Percentiles rank a stretch among this genome's conserved stretches.
phyloP scores from a whole-genome alignment of 2,329 filamentous ascomycete genomes.

The Sporothrix variecibatus region DNA sequence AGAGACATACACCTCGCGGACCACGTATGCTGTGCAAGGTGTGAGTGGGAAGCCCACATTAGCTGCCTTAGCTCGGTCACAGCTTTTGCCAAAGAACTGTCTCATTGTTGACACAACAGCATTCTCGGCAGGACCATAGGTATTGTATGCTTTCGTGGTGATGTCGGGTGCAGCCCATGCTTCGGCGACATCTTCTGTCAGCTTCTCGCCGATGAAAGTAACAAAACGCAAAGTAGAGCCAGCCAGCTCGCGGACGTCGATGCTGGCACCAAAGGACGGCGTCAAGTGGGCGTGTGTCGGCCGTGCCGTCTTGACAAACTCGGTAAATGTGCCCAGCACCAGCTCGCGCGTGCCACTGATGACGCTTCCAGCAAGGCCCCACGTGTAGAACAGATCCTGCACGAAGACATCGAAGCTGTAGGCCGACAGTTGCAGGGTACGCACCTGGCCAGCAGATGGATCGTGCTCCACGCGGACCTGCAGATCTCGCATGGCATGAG shows the following conservation, averaged over 20 bases:
- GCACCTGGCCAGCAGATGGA: constrained; percentile 33
- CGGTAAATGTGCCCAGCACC: constrained; percentile 49
- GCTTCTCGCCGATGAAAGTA: constrained; percentile 62
- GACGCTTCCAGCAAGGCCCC: constrained; percentile 48
- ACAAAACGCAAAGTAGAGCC: constrained; percentile 42
- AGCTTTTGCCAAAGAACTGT: constrained; percentile 32
- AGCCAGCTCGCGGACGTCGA: constrained; percentile 21
- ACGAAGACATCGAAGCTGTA: constrained; percentile 50
- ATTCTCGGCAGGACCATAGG: constrained; percentile 36
- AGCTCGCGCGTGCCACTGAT: constrained; percentile 59
- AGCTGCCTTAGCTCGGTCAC: constrained; percentile 31
- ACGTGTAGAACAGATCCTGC: constrained; percentile 64
- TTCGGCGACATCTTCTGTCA: constrained; percentile 58
- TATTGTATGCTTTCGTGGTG: constrained; percentile 34
- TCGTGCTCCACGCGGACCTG: constrained; percentile 38
- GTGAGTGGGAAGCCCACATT: constrained; percentile 35
- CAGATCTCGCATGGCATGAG: constrained; percentile 41
- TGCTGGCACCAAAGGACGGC: constrained; percentile 27
- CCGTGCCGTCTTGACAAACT: constrained; percentile 54
- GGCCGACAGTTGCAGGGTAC: constrained; percentile 42
- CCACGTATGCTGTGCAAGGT: constrained; percentile 31
- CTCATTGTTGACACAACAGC: constrained; percentile 34
- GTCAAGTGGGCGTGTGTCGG: constrained; percentile 39
- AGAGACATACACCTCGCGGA: constrained; percentile 22
- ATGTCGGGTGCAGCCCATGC: constrained; percentile 53